phyloP scores from a whole-genome alignment of 371 early-diverging fungal species.

The Mortierella sp. region DNA sequence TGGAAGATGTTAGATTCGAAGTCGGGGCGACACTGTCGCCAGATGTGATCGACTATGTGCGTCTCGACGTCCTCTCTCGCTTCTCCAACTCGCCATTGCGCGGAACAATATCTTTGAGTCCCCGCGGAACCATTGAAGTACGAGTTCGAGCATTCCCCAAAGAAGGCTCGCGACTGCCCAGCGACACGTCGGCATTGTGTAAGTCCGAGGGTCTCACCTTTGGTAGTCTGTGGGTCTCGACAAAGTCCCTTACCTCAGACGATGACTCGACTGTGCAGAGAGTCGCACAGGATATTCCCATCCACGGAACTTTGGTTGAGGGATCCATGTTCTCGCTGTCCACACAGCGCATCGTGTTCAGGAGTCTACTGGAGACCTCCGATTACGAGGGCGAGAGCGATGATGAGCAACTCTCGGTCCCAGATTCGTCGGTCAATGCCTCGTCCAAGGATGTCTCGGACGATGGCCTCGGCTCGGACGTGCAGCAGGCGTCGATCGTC shows the following conservation, averaged over 20 bases:
- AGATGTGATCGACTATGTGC: conserved; percentile 70
- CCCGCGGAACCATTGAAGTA: conserved; percentile 80
- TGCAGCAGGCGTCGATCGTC: conserved; percentile 60
- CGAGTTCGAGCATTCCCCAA: conserved; percentile 77
- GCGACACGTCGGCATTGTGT: conserved; percentile 65
- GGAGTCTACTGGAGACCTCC: conserved; percentile 51
- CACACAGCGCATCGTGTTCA: conserved; percentile 73
- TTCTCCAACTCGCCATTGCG: conserved; percentile 86
- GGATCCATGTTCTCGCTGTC: conserved; percentile 74
- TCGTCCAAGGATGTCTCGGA: conserved; percentile 58
- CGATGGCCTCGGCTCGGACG: conserved; percentile 55
- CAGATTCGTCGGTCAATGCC: conserved; percentile 43
- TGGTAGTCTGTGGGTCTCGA: conserved; percentile 71
- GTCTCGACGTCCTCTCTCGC: conserved; percentile 81
- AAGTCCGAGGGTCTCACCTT: conserved; percentile 67
- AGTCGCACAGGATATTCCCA: conserved; percentile 72
- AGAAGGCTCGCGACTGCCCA: conserved; percentile 69
- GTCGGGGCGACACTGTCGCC: conserved; percentile 72
- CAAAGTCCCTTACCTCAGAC: conserved; percentile 56
- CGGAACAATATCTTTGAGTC: conserved; percentile 76
- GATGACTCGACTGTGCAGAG: conserved; percentile 44
- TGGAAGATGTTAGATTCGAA: conserved; percentile 84
- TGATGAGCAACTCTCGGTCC: conserved; percentile 36
- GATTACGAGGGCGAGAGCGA: conserved; percentile 57
- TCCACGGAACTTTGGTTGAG: conserved; percentile 75